Base-by-base conservation (phyloP, 2,329 filamentous ascomycete species). In the Aureobasidium musti region DNA sequence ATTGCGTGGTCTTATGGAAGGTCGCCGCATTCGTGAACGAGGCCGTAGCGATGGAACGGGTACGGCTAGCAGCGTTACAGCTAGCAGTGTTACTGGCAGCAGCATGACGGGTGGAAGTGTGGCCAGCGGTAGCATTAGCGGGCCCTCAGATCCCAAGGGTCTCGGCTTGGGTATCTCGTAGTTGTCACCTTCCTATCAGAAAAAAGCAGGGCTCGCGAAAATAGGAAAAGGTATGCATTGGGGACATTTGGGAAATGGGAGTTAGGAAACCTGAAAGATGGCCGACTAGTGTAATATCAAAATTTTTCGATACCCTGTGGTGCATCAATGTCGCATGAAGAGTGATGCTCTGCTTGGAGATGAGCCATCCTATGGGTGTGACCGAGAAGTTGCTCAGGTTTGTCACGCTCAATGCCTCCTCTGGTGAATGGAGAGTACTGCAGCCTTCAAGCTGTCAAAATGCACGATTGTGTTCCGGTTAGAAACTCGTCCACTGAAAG, bases 1-100 rank as follows among this genome's bases (percentile, higher is more conserved):
- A 0, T 78, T 99, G 41, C 84, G 94, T 67, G 95, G 95, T 0
- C 78, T 99, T 71, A 98, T 99, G 95, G 95, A 98, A 77, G 94
- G 94, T 3, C 83, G 94, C 52, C 84, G 94, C 68, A 88, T 97
- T 82, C 83, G 93, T 52, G 92, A 96, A 77, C 82, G 91, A 70
- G 84, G 83, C 14, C 78, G 79, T 68, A 77, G 78, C 69, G 77
- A 73, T 54, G 71, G 68, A 8, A 61, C 54, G 1, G 54, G 53
- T 13, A n/a, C 28, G 10, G 47, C 54, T 39, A 49, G 39, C 23
- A 66, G 53, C 13, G 45, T 59, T n/a, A 30, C 54, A 8, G 43
- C 30, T 8, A 56, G 65, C 10, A 56, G 63, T 13, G 33, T 57
- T 3, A 21, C 28, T 1, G 52, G 63, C n/a, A 30, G 41, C 33